Base-by-base conservation (phyloP, 129 eudicot genomes). In the Lactuca saligna region DNA sequence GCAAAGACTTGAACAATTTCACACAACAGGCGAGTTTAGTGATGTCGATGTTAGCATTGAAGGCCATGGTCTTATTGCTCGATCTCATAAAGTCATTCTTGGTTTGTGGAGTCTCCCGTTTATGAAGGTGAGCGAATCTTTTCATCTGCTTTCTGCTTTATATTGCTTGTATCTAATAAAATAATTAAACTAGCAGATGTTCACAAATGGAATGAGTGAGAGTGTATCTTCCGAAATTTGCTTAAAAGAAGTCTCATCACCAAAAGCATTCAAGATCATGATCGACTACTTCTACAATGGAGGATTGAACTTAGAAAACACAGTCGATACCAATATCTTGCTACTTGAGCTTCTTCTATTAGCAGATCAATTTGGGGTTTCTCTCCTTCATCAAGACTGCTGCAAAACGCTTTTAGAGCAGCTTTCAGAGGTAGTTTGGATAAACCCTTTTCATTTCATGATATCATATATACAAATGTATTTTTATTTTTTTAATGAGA, bases 121-220 rank as follows among this genome's bases (percentile, higher is more conserved):
- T 63, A 81, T 83, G 77, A 93, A 93, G 97, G 99, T 89, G 70
- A 75, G 79, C 32, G 17, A 65, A 41, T 5, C 53, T 63, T 54
- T 25, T 63, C 29, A 25, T 25, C 29, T 25, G 29, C 29, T 25
- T 25, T 25, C 29, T 0, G 1, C 29, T 31, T 34, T 60, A 39
- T 50, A 57, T 13, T 63, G 35, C 35, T 25, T 60, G 48, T 41
- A 54, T 61, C 29, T 48, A 38, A 50, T 8, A 34, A 16, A 48
- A 65, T 2, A 32, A 32, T 57, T 29, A 54, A 77, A 66, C 56
- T 76, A 69, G 73, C 95, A 93, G 99, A 93, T 93, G 99, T 93
- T 93, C 79, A 93, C 99, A 48, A 93, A 93, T 69, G 99, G 99
- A 78, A 93, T 93, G 99, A 79, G 87, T 13, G 99, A 93, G 78